Conservation (phyloP, 441 rosid species). For the Sinapis alba region DNA sequence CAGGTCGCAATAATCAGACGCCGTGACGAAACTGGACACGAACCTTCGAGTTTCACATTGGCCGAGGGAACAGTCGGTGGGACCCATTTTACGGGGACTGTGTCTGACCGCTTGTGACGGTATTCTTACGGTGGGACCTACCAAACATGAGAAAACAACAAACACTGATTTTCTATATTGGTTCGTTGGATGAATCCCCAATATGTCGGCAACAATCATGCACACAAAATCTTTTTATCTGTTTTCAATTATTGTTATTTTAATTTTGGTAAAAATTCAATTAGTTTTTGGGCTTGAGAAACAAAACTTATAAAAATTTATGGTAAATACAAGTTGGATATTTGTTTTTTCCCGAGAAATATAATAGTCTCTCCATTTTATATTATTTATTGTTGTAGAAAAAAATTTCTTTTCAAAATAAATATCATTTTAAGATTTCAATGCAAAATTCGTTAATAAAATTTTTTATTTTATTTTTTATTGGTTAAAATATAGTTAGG, state of each 20-base stretch:
- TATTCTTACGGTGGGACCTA: slow-evolving; percentile 23
- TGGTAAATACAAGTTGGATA: not conserved
- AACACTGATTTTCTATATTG: slow-evolving; percentile 19
- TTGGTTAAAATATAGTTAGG: too few relatives aligned
- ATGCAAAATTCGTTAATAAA: too few relatives aligned
- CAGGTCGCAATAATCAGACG: slow-evolving; percentile 12
- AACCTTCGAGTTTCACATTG: slow-evolving; percentile 24
- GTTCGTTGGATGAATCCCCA: slow-evolving; percentile 32
- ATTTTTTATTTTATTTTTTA: too few relatives aligned
- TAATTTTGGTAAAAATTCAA: not conserved
- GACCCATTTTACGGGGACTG: slow-evolving; percentile 28
- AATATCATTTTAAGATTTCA: too few relatives aligned
- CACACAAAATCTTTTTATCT: slow-evolving; percentile 22
- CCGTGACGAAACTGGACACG: slow-evolving; percentile 22
- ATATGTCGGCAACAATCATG: slow-evolving; percentile 43
- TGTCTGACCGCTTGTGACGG: slow-evolving; percentile 33
- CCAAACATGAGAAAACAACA: slow-evolving; percentile 9
- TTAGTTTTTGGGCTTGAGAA: not conserved
- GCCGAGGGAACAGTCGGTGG: slow-evolving; percentile 25
- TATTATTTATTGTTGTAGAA: too few relatives aligned
- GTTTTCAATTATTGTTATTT: not conserved
- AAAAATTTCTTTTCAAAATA: too few relatives aligned
- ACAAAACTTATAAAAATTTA: too few relatives aligned
- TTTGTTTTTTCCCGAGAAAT: not conserved
- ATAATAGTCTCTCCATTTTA: too few relatives aligned